Evolutionary conservation across 768 basidiomycete species (phyloP).

Genomic region (Rhizopogon vulgaris): DNA sequence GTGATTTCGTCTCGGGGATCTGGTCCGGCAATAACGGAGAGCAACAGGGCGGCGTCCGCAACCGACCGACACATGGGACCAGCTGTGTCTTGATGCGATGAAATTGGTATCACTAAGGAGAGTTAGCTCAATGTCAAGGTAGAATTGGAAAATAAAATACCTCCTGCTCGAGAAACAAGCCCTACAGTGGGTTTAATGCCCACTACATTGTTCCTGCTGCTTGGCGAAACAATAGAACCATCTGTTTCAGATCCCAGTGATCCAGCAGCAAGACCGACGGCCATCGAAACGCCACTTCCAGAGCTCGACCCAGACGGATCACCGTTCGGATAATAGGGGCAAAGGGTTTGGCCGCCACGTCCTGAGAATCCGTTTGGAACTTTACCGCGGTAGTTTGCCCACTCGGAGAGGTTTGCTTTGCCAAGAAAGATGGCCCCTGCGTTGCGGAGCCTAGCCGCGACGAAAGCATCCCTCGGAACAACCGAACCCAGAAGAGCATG

Average conservation of each 20-base stretch:
- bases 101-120: slow-evolving; percentile 47
- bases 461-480: slow-evolving; percentile 27
- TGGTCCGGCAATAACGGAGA: slow-evolving; percentile 44
- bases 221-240: slow-evolving; percentile 43
- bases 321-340: slow-evolving; percentile 35
- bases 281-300: slow-evolving; percentile 35
- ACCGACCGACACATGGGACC: slow-evolving; percentile 52
- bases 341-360: slow-evolving; percentile 39
- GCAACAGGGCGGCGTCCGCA: slow-evolving; percentile 48
- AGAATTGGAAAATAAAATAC: slow-evolving; percentile 19
- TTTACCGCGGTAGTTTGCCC: slow-evolving; percentile 34
- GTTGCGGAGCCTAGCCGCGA: slow-evolving; percentile 21
- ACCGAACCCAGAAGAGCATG: slow-evolving; percentile 30
- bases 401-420: slow-evolving; percentile 40
- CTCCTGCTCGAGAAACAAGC: slow-evolving; percentile 53
- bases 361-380: slow-evolving; percentile 40
- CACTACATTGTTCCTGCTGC: slow-evolving; percentile 36
- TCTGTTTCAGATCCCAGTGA: slow-evolving; percentile 43
- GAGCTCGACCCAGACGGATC: slow-evolving; percentile 37
- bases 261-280: slow-evolving; percentile 38
- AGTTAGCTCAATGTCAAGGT: background rate
- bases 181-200: slow-evolving; percentile 54
- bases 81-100: slow-evolving; percentile 51
- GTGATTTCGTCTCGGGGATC: slow-evolving; percentile 39
- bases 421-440: slow-evolving; percentile 34